Base-by-base conservation (phyloP, 768 basidiomycete genomes). In the Agaricus subrufescens region DNA sequence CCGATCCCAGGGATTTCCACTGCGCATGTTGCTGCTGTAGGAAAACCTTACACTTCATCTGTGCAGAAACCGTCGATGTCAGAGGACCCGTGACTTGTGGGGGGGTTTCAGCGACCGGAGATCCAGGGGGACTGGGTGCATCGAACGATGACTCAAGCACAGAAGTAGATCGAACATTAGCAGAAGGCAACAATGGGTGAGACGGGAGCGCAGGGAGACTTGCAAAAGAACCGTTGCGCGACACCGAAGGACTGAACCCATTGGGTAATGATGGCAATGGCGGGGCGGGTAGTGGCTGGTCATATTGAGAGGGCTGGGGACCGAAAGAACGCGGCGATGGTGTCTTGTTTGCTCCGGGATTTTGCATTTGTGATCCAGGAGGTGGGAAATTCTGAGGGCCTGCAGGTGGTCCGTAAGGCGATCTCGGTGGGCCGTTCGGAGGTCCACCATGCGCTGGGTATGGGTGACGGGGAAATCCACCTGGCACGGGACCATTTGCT, bases 41-140 rank as follows among this genome's bases (percentile, higher is more conserved):
- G 74, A 98, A 99, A 25, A 98, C 87, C 71, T 98, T 99, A 81
- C 96, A 98, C 68, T 95, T 94, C 91, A 94, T 96, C 66, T 92
- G 86, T 11, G 91, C 92, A 8, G 90, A 83, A 59, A 98, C 76
- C 10, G 83, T 75, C 4, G 91, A 88, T 31, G 83, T 85, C 34
- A 87, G 80, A 1, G 94, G 91, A 3, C 87, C 92, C 8, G 79
- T 67, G 7, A 77, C 66, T 29, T 73, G 73, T 19, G 19, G 19
- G 1, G 73, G 72, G 11, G 71, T 72, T 62, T 87, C 81, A 58
- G 81, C 76, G 3, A 81, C 75, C 2, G 94, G 96, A 6, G 92
- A 94, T 40, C 82, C 76, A 0, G 95, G 94, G 38, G 96, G 95
- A 65, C 90, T 92, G 31, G 86, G 84, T 54, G 86, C 86, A 46